Percentiles rank a stretch among this genome's conserved stretches.
phyloP scores from a whole-genome alignment of 805 yeast genomes.

The Spathaspora boniae region DNA sequence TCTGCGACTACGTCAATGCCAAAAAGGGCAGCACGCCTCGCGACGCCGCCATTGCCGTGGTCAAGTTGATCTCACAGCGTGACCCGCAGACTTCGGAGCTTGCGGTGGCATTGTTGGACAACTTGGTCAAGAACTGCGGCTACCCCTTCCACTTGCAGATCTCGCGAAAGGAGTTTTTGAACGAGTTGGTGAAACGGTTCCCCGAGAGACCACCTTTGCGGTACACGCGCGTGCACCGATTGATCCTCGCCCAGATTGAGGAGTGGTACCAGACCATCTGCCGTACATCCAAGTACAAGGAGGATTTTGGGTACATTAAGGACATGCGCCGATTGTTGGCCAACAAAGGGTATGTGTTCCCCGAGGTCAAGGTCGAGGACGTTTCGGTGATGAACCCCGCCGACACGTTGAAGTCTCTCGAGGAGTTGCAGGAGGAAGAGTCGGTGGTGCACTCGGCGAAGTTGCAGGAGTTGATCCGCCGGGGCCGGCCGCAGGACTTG shows the following conservation, averaged over 20 bases:
- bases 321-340: conserved; percentile 92
- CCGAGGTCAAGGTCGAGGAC: conserved; percentile 85
- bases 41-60: conserved; percentile 88
- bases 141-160: conserved; percentile 95
- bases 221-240: conserved; percentile 76
- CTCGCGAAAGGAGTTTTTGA: conserved; percentile 89
- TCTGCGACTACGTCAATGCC: conserved; percentile 88
- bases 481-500: conserved; percentile 93
- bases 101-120: conserved; percentile 81
- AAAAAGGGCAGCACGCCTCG: conserved; percentile 89
- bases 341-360: conserved; percentile 90
- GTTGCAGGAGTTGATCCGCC: conserved; percentile 88
- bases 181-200: conserved; percentile 86
- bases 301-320: conserved; percentile 85
- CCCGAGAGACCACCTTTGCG: conserved; percentile 93
- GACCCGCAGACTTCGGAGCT: conserved; percentile 82
- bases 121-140: conserved; percentile 94
- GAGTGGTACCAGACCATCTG: conserved; percentile 98
- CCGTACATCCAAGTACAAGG: conserved; percentile 82
- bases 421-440: conserved; percentile 90
- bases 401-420: conserved; percentile 81
- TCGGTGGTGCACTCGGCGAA: conserved; percentile 90
- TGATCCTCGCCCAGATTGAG: conserved; percentile 85
- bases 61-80: conserved; percentile 73
- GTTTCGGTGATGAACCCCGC: conserved; percentile 90